Base-by-base conservation (phyloP, 2,329 filamentous ascomycete genomes). In the Aspergillus tubingensis region DNA sequence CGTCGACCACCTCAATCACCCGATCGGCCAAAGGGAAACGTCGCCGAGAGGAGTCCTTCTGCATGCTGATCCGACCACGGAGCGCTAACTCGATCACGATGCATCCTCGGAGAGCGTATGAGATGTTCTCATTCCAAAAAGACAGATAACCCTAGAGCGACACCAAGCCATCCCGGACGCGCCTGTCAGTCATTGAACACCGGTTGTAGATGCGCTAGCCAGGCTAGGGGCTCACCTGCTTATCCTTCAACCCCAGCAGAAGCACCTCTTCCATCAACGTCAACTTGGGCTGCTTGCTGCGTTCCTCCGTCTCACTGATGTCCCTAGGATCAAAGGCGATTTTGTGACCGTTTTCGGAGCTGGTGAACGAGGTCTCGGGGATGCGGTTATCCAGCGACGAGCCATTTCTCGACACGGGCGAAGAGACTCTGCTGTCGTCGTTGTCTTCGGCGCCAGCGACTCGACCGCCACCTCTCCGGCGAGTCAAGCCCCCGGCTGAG, bases 51-150 rank as follows among this genome's bases (percentile, higher is more conserved):
- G 92, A 90, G 79, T 98, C 95, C 79, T 96, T 97, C 78, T 98
- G 92, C 95, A 99, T 99, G 85, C 90, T 94, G 79, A 99, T 91
- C 70, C 95, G 91, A 74, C 95, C 95, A 66, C 95, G 86, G 80
- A 99, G 96, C 65, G 95, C 95, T 71, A 99, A 83, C 80, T 99
- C 95, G 78, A 98, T 91, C 68, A 99, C 95, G 76, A 99, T 99
- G 80, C 95, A 99, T 74, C 95, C 95, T 76, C 95, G 89, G 64
- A 99, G 85, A 67, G 95, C 95, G 77, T 99, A 99, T 62, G 93
- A 97, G 74, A 99, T 99, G 81, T 99, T 99, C 80, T 99, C 95
- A 80, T 99, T 99, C 95, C 95, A 99, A 80, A 99, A 99, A 30
- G 94, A 98, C 65, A 99, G 88, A 76, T 99, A 98, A 67, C 95